phyloP scores from a whole-genome alignment of 1,284 basidiomycete genomes.

The Ceratobasidium sp. region DNA sequence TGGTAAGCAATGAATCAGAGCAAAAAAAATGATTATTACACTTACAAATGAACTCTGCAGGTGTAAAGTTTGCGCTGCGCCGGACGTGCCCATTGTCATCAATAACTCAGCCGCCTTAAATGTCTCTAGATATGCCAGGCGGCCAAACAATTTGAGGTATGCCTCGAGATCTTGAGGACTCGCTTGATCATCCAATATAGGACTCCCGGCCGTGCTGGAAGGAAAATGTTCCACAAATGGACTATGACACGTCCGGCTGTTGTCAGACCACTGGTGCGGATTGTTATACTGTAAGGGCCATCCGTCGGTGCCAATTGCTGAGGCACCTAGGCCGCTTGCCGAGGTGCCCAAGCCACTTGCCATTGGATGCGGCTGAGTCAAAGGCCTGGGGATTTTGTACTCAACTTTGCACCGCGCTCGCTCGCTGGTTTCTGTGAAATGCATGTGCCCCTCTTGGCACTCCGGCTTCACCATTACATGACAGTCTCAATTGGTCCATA shows the following conservation, averaged over 20 bases:
- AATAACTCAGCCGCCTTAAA: constrained; percentile 16
- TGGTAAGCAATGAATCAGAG: neutral
- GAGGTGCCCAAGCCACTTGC: no score
- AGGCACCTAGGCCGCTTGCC: no score
- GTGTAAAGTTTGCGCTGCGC: neutral
- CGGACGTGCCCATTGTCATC: constrained; percentile 20
- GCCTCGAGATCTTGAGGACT: neutral
- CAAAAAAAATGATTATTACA: neutral
- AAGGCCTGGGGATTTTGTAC: neutral
- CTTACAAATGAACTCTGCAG: constrained; percentile 22
- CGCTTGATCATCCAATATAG: neutral
- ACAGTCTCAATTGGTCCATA: neutral
- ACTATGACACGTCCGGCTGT: neutral
- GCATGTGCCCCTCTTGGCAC: neutral
- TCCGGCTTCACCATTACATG: constrained; percentile 9
- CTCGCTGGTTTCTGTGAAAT: neutral
- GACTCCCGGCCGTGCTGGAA: neutral
- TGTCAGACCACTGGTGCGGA: neutral
- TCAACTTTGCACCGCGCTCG: neutral
- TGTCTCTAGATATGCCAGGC: neutral
- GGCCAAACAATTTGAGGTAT: constrained; percentile 5
- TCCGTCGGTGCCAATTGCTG: neutral
- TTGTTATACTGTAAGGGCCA: neutral
- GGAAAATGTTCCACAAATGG: constrained; percentile 12
- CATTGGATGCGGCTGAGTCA: no score